These are phyloP conservation scores for Pleurotus tuoliensis DNA, from an alignment of 768 basidiomycete species.

Conservation along the genomic window DNA sequence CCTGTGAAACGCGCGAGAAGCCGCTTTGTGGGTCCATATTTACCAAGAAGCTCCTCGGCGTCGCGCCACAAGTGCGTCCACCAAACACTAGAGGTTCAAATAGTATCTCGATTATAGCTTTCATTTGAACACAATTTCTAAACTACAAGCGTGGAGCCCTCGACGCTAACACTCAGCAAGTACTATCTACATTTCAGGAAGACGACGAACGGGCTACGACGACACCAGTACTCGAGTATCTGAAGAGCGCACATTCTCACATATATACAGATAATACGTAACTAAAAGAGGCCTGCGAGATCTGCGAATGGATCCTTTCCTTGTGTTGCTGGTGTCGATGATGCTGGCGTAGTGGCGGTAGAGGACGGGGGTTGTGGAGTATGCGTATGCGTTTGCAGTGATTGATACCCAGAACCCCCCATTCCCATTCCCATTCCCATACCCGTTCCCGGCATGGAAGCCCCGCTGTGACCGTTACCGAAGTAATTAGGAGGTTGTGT, in stretches of 20 bases:
- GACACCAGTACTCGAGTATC: too few relatives aligned
- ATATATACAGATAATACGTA: background rate
- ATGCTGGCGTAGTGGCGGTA: conserved; percentile 17
- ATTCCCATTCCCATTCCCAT: conserved; percentile 14
- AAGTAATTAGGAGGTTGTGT: conserved; percentile 26
- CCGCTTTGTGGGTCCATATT: conserved; percentile 4
- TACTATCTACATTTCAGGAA: too few relatives aligned
- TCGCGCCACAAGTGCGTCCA: too few relatives aligned
- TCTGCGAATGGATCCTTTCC: conserved; percentile 85
- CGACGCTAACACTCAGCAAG: too few relatives aligned
- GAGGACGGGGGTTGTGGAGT: conserved; percentile 16
- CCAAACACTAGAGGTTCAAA: too few relatives aligned
- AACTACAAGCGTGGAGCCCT: too few relatives aligned
- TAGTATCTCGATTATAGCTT: too few relatives aligned
- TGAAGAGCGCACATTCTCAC: too few relatives aligned
- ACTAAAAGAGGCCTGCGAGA: conserved; percentile 68
- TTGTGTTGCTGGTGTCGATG: conserved; percentile 25
- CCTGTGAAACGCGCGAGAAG: too few relatives aligned
- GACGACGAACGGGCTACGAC: too few relatives aligned
- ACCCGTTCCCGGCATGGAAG: conserved; percentile 11
- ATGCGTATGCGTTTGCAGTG: conserved; percentile 12
- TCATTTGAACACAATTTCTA: too few relatives aligned
- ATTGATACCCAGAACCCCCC: background rate
- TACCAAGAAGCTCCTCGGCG: background rate
- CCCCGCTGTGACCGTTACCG: conserved; percentile 13